Evolutionary conservation across 139 green algal genomes (phyloP).

Genomic region (Pseudopediastrum boryanum): DNA sequence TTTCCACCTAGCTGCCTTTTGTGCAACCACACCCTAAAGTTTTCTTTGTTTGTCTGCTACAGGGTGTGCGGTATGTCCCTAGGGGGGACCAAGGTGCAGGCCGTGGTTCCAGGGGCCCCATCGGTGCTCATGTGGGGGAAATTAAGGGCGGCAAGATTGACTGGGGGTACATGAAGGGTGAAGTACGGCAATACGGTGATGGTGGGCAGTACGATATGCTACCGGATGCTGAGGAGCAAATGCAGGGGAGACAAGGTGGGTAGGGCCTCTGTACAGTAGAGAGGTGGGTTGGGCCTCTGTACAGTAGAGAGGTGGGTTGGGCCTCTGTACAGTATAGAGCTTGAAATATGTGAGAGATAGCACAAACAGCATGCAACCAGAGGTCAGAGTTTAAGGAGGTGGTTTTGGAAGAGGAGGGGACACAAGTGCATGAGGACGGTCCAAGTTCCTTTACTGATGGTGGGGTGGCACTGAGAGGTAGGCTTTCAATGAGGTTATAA

Average conservation of each 20-base stretch:
- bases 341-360: neutral
- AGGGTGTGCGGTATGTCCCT: constrained; percentile 44
- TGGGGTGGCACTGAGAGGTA: no score
- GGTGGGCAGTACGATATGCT: constrained; percentile 42
- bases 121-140: constrained; percentile 44
- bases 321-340: neutral
- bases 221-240: constrained; percentile 43
- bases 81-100: constrained; percentile 27
- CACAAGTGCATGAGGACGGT: no score
- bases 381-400: no score
- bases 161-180: constrained; percentile 54
- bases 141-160: constrained; percentile 55
- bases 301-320: neutral
- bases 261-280: neutral
- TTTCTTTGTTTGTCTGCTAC: neutral
- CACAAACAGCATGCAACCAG: no score
- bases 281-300: neutral
- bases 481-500: no score
- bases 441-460: no score
- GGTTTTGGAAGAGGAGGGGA: no score
- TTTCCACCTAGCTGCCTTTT: no score
- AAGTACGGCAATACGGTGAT: constrained; percentile 38
- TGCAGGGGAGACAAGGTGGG: neutral
- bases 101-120: neutral
- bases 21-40: neutral